Evolutionary conservation across 768 basidiomycete species (phyloP).

Genomic region (Mycena alexandri): DNA sequence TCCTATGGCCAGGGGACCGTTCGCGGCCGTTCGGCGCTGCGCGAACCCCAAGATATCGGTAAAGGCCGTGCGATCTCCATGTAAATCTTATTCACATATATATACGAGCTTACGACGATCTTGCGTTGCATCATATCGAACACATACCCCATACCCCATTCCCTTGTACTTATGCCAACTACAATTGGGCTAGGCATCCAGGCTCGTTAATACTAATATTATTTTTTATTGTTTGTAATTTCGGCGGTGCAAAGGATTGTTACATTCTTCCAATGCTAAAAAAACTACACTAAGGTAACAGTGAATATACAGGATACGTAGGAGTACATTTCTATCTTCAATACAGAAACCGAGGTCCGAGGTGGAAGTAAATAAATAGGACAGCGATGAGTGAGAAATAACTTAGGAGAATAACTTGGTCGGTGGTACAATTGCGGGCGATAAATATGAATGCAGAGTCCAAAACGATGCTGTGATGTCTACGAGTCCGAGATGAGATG

Average conservation of each 20-base stretch:
- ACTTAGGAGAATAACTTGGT: slow-evolving; percentile 23
- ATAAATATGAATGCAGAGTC: slow-evolving; percentile 32
- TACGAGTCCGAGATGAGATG: slow-evolving; percentile 17
- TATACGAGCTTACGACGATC: slow-evolving; percentile 17
- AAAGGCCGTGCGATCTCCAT: slow-evolving; percentile 88
- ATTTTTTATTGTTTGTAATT: slow-evolving; percentile 5
- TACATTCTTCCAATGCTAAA: neutral
- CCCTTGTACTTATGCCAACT: slow-evolving; percentile 13
- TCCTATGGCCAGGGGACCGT: slow-evolving; percentile 56
- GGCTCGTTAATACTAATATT: slow-evolving; percentile 31
- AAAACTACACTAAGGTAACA: slow-evolving; percentile 25
- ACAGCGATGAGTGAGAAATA: slow-evolving; percentile 1
- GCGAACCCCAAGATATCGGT: slow-evolving; percentile 71
- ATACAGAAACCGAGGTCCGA: slow-evolving; percentile 22
- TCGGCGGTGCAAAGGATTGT: neutral
- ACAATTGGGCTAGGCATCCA: slow-evolving; percentile 16
- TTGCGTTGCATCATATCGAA: slow-evolving; percentile 2
- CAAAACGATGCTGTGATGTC: slow-evolving; percentile 8
- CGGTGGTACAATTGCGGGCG: slow-evolving; percentile 7
- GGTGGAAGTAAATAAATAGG: slow-evolving; percentile 22
- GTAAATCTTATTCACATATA: slow-evolving; percentile 53
- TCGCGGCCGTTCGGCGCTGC: slow-evolving; percentile 75
- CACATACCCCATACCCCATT: slow-evolving; percentile 21
- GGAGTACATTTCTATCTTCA: slow-evolving; percentile 22
- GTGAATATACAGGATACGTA: slow-evolving; percentile 15